Evolutionary conservation across 2,329 filamentous ascomycete genomes (phyloP).

Genomic region (Clonostachys chloroleuca): DNA sequence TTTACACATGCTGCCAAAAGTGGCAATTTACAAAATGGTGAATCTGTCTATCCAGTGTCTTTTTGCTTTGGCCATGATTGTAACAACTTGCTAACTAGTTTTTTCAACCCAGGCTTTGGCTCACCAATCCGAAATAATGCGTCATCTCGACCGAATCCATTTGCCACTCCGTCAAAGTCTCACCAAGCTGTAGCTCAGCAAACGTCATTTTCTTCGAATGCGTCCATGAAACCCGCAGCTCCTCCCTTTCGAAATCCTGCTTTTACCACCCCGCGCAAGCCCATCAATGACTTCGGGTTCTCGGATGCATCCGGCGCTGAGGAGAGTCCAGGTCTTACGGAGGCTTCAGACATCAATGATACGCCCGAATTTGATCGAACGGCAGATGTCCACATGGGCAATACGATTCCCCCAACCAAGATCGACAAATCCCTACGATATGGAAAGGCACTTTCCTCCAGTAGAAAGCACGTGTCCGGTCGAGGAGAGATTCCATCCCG

Average conservation of each 20-base stretch:
- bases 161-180: slow-evolving; percentile 33
- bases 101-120: slow-evolving; percentile 21
- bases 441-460: slow-evolving; percentile 29
- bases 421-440: slow-evolving; percentile 41
- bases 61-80: background rate
- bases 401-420: slow-evolving; percentile 39
- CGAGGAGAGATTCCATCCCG: slow-evolving; percentile 57
- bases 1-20: slow-evolving; percentile 49
- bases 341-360: slow-evolving; percentile 48
- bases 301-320: slow-evolving; percentile 56
- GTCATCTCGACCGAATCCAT: slow-evolving; percentile 20
- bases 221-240: slow-evolving; percentile 31
- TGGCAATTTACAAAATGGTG: slow-evolving; percentile 31
- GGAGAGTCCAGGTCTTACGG: slow-evolving; percentile 55
- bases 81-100: slow-evolving; percentile 9
- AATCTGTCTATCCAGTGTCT: slow-evolving; percentile 9
- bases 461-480: slow-evolving; percentile 41
- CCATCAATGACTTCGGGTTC: slow-evolving; percentile 45
- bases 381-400: slow-evolving; percentile 33
- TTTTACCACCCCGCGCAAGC: slow-evolving; percentile 59
- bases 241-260: slow-evolving; percentile 58
- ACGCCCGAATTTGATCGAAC: slow-evolving; percentile 46
- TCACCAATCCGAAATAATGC: slow-evolving; percentile 26
- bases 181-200: slow-evolving; percentile 27
- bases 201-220: slow-evolving; percentile 30